A percentile compares a stretch with the other conserved stretches of the same genome.
Conservation (phyloP, 179 eudicot species). For the Silene coronaria region DNA sequence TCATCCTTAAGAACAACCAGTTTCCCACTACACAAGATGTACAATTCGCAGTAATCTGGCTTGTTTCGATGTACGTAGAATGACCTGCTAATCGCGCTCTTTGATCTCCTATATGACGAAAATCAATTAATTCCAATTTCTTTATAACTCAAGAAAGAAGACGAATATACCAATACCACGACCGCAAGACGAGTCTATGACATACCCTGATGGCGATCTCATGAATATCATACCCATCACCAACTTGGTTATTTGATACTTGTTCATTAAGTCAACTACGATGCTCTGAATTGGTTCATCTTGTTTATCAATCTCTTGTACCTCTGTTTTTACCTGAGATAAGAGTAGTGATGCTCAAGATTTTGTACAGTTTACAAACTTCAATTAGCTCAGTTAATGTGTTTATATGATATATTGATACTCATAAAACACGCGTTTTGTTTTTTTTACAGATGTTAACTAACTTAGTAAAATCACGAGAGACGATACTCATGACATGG, state of each 20-base stretch:
- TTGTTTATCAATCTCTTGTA: constrained; percentile 38
- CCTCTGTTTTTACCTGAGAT: constrained; percentile 55
- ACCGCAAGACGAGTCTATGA: background rate
- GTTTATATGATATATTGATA: too few relatives aligned
- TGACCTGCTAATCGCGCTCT: constrained; percentile 38
- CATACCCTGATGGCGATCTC: constrained; percentile 58
- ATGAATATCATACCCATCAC: constrained; percentile 56
- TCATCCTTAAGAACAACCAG: constrained; percentile 47
- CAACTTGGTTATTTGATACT: constrained; percentile 45
- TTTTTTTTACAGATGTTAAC: too few relatives aligned
- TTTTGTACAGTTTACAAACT: too few relatives aligned
- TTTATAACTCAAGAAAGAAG: background rate
- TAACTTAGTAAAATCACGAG: too few relatives aligned
- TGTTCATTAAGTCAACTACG: constrained; percentile 44
- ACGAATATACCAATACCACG: background rate
- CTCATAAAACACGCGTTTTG: too few relatives aligned
- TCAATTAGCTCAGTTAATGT: background rate
- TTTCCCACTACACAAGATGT: constrained; percentile 50
- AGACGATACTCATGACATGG: background rate
- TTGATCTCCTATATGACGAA: constrained; percentile 39
- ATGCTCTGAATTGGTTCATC: constrained; percentile 56
- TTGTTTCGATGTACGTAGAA: constrained; percentile 46
- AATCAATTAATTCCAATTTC: background rate
- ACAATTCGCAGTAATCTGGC: constrained; percentile 64
- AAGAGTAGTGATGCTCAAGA: too few relatives aligned